Percentiles rank a stretch among this genome's conserved stretches.
Evolutionary conservation across 1,139 yeast genomes (phyloP).

Genomic region (Wickerhamomyces sp.): DNA sequence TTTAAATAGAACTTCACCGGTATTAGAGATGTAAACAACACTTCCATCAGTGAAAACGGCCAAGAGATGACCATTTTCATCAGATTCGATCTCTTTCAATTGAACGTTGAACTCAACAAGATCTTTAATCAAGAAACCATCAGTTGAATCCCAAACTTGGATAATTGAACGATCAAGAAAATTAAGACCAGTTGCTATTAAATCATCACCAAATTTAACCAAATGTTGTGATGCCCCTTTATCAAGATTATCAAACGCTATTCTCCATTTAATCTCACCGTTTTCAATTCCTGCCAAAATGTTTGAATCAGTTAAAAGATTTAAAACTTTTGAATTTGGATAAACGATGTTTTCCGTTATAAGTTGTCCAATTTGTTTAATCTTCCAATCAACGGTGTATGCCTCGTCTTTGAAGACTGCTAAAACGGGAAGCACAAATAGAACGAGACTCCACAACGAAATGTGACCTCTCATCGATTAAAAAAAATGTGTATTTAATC

Average conservation of each 20-base stretch:
- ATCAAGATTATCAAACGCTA: constrained; percentile 12
- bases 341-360: constrained; percentile 18
- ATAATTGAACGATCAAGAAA: constrained; percentile 11
- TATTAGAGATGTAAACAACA: constrained; percentile 3
- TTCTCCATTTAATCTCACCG: constrained; percentile 29
- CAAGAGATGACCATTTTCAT: constrained; percentile 2
- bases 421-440: neutral
- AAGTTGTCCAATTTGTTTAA: constrained; percentile 26
- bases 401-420: constrained; percentile 29
- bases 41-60: constrained; percentile 11
- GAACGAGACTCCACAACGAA: constrained; percentile 1
- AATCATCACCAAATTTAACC: constrained; percentile 1
- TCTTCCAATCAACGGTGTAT: constrained; percentile 31
- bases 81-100: constrained; percentile 5
- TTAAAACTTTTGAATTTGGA: constrained; percentile 11
- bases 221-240: constrained; percentile 4
- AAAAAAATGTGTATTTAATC: too few relatives aligned
- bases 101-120: constrained; percentile 8
- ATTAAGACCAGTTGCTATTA: constrained; percentile 9
- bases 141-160: constrained; percentile 15
- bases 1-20: constrained; percentile 2
- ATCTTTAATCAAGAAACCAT: constrained; percentile 11
- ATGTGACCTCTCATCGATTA: constrained; percentile 1
- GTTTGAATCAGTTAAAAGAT: constrained; percentile 23
- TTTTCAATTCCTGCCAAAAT: constrained; percentile 25